phyloP scores from a whole-genome alignment of 2,329 filamentous ascomycete genomes.

The Aureobasidium musti region DNA sequence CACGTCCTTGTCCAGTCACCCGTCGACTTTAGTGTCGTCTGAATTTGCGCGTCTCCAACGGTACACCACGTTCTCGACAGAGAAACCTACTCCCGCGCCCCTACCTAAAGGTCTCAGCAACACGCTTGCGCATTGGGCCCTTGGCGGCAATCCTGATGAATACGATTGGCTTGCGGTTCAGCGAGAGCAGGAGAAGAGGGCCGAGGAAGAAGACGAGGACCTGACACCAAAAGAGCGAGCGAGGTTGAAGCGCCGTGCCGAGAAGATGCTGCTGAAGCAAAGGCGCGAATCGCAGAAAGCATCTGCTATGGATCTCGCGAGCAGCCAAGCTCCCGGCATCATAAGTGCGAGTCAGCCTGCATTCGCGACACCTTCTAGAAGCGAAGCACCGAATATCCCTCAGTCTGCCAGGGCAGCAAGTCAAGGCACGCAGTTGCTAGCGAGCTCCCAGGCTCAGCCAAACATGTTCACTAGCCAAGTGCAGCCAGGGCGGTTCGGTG shows the following conservation, averaged over 20 bases:
- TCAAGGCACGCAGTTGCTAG: constrained; percentile 22
- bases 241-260: constrained; percentile 44
- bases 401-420: constrained; percentile 29
- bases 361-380: constrained; percentile 27
- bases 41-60: constrained; percentile 42
- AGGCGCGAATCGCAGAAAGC: constrained; percentile 43
- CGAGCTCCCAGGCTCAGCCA: constrained; percentile 25
- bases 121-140: constrained; percentile 48
- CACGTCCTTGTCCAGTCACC: constrained; percentile 31
- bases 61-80: constrained; percentile 41
- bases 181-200: constrained; percentile 35
- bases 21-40: constrained; percentile 36
- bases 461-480: constrained; percentile 40
- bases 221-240: constrained; percentile 43
- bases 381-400: constrained; percentile 12
- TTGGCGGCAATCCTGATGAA: constrained; percentile 42
- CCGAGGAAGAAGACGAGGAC: constrained; percentile 41
- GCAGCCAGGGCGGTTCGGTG: constrained; percentile 39
- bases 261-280: constrained; percentile 46
- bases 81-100: constrained; percentile 33
- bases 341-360: constrained; percentile 37
- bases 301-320: constrained; percentile 33
- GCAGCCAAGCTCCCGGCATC: constrained; percentile 39
- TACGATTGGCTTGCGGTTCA: constrained; percentile 47
- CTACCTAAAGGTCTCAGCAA: constrained; percentile 42